These are phyloP conservation scores for Fusarium mexicanum DNA, from an alignment of 2,329 filamentous ascomycete species.

Conservation along the genomic window DNA sequence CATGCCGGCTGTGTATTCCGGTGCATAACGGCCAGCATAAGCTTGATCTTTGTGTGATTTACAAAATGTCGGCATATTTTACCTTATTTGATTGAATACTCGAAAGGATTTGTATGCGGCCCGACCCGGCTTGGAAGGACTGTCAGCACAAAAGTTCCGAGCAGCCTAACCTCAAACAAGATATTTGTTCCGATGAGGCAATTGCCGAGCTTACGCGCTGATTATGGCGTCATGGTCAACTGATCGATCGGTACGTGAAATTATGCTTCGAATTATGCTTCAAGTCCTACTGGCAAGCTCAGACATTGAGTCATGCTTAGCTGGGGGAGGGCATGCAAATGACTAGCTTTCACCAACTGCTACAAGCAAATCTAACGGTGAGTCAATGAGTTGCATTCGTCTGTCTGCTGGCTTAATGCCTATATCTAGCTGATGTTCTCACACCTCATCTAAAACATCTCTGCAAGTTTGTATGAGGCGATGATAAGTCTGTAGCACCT, in stretches of 20 bases:
- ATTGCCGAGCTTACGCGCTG: neutral
- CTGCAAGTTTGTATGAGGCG: neutral
- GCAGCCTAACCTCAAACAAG: neutral
- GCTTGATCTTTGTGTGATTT: neutral
- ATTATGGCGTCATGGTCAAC: neutral
- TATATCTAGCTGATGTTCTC: neutral
- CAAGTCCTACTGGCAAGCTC: neutral
- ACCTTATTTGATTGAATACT: neutral
- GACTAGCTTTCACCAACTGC: neutral
- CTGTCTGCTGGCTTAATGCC: rapidly evolving
- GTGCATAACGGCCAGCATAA: neutral
- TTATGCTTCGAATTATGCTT: neutral
- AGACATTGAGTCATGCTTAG: neutral
- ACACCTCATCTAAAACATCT: neutral
- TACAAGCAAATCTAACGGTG: too few relatives aligned
- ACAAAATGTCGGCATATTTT: neutral
- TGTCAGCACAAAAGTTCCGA: neutral
- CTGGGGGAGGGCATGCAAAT: neutral
- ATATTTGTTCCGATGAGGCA: neutral
- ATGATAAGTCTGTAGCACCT: neutral
- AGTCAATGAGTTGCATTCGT: neutral
- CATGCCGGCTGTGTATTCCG: neutral
- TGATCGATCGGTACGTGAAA: neutral
- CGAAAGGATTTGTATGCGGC: neutral
- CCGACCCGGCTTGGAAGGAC: neutral